These are phyloP conservation scores for Talaromyces sp. DNA, from an alignment of 2,329 filamentous ascomycete genomes.

Conservation along the genomic window DNA sequence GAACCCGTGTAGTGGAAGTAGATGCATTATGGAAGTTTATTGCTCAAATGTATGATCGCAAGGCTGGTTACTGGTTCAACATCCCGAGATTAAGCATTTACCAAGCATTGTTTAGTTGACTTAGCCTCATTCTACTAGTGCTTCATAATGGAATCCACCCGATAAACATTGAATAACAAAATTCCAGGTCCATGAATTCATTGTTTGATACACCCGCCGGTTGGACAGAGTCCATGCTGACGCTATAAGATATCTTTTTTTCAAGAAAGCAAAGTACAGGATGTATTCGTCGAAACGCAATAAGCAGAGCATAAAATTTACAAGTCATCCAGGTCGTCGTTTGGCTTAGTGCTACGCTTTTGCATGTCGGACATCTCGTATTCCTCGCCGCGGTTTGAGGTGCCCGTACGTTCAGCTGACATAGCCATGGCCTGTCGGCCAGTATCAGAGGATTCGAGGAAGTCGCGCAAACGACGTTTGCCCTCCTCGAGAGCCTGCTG, in stretches of 20 bases:
- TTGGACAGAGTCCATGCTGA: constrained; percentile 9
- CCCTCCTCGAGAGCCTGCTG: constrained; percentile 86
- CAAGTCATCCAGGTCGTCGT: constrained; percentile 40
- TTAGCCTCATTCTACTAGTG: background rate
- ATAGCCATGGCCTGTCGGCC: constrained; percentile 82
- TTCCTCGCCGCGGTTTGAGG: constrained; percentile 49
- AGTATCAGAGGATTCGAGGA: constrained; percentile 83
- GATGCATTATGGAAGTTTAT: no score
- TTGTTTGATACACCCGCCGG: constrained; percentile 8
- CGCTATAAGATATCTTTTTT: constrained; percentile 16
- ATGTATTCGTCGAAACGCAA: constrained; percentile 7
- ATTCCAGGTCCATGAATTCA: constrained; percentile 1
- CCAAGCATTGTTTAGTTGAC: background rate
- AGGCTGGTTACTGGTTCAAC: background rate
- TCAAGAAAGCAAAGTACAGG: constrained; percentile 17
- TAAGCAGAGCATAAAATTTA: constrained; percentile 24
- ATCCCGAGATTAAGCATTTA: background rate
- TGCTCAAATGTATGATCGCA: no score
- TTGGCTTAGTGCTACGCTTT: constrained; percentile 25
- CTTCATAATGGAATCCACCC: no score
- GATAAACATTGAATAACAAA: background rate
- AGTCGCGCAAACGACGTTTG: constrained; percentile 87
- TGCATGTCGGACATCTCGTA: constrained; percentile 58
- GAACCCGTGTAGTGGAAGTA: no score
- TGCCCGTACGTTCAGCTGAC: constrained; percentile 52